These are phyloP conservation scores for Wallemia mellicola DNA, from an alignment of 1,284 basidiomycete species.

Conservation along the genomic window DNA sequence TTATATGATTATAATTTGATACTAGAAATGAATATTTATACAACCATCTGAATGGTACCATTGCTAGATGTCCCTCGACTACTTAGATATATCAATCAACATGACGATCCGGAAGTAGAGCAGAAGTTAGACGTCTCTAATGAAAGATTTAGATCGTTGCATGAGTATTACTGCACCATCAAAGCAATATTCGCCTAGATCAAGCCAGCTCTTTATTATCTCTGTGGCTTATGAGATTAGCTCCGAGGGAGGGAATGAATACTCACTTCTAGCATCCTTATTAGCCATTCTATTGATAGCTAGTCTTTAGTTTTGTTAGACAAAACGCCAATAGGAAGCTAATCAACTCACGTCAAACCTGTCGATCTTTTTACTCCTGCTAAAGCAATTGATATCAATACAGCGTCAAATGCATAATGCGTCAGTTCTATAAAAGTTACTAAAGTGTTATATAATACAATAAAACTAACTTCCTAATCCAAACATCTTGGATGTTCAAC, in stretches of 20 bases:
- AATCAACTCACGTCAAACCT: conserved; percentile 34
- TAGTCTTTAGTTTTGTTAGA: background rate
- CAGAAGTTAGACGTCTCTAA: too few species aligned
- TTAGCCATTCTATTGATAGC: conserved; percentile 38
- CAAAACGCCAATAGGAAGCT: background rate
- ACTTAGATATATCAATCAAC: too few species aligned
- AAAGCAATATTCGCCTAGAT: conserved; percentile 49
- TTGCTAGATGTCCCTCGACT: too few species aligned
- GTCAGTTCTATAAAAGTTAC: conserved; percentile 16
- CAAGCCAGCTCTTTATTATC: conserved; percentile 37
- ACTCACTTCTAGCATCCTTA: conserved; percentile 50
- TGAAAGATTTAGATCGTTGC: background rate
- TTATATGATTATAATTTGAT: too few species aligned
- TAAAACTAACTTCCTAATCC: background rate
- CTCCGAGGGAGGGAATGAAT: conserved; percentile 3
- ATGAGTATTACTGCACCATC: conserved; percentile 51
- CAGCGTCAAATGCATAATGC: conserved; percentile 42
- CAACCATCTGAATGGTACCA: too few species aligned
- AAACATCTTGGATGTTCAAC: background rate
- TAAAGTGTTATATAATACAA: too few species aligned
- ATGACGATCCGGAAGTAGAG: too few species aligned
- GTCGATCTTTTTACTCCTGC: conserved; percentile 50
- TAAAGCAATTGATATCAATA: conserved; percentile 41
- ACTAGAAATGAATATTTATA: too few species aligned
- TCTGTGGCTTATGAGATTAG: conserved; percentile 20